A percentile compares a stretch with the other conserved stretches of the same genome.
Evolutionary conservation across 2,329 filamentous ascomycete species (phyloP).

Genomic region (Trichoderma brevicompactum): DNA sequence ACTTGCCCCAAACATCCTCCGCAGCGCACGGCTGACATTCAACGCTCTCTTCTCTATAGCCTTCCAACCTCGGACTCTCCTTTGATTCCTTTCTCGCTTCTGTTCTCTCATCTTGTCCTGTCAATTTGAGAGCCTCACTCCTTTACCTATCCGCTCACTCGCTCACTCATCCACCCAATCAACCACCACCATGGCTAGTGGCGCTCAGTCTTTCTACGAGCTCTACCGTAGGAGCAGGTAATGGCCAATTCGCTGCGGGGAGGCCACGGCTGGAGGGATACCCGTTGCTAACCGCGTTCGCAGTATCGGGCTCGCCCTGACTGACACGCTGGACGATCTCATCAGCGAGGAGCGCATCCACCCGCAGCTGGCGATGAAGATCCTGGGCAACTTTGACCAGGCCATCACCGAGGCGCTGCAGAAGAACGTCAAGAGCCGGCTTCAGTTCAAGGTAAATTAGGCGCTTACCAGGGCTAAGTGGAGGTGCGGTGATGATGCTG

Average conservation of each 20-base stretch:
- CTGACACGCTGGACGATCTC: slow-evolving; percentile 94
- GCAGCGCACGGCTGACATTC: not conserved
- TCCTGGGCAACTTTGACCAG: slow-evolving; percentile 92
- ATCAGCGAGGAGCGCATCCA: slow-evolving; percentile 95
- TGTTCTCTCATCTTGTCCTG: not conserved
- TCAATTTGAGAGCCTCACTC: not conserved
- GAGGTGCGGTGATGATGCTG: not conserved
- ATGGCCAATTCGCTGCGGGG: slow-evolving; percentile 39
- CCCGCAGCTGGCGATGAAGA: slow-evolving; percentile 98
- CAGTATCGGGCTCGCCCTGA: slow-evolving; percentile 91
- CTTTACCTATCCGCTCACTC: not conserved
- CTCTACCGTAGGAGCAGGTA: slow-evolving; percentile 98
- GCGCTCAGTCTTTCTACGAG: slow-evolving; percentile 76
- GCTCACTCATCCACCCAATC: not conserved
- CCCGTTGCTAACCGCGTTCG: slow-evolving; percentile 28
- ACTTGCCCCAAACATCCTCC: not conserved
- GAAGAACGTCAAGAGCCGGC: slow-evolving; percentile 86
- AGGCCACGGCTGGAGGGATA: not conserved
- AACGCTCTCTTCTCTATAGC: not conserved
- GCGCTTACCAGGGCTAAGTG: not conserved
- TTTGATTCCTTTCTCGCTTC: not conserved
- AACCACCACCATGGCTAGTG: slow-evolving; percentile 51
- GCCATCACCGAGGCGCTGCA: slow-evolving; percentile 88
- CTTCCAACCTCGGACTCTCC: not conserved
- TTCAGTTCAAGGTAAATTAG: slow-evolving; percentile 85